Evolutionary conservation across 208 protist genomes (phyloP).

Genomic region (Crithidia fasciculata): DNA sequence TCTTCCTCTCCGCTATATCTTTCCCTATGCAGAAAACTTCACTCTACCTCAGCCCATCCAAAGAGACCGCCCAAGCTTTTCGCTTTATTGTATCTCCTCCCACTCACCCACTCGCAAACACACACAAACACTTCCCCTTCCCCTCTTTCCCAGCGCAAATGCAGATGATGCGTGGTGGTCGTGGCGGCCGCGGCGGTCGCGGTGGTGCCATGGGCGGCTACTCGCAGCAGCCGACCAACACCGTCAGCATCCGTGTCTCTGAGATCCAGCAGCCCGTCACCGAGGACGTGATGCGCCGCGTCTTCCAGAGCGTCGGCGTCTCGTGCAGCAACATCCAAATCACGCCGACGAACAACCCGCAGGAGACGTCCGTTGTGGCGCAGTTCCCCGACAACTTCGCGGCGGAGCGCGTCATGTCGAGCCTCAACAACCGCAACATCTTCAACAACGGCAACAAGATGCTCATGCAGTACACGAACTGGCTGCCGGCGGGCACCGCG

Average conservation of each 20-base stretch:
- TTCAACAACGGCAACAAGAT: constrained; percentile 91
- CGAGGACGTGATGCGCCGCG: constrained; percentile 85
- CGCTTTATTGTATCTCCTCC: too few species aligned
- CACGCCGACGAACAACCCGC: constrained; percentile 52
- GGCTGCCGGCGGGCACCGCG: constrained; percentile 31
- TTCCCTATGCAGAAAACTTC: too few species aligned
- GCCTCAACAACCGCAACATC: constrained; percentile 87
- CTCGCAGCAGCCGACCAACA: constrained; percentile 55
- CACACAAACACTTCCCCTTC: too few species aligned
- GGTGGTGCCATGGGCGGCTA: constrained; percentile 36
- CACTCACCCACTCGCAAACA: too few species aligned
- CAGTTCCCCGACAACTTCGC: constrained; percentile 71
- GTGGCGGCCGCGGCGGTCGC: constrained; percentile 38
- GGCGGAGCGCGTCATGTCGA: constrained; percentile 69
- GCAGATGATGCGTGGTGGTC: constrained; percentile 50
- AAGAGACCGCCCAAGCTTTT: too few species aligned
- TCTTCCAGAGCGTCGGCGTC: constrained; percentile 84
- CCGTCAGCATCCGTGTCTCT: constrained; percentile 75
- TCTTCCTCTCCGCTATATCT: too few species aligned
- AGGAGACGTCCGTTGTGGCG: constrained; percentile 73
- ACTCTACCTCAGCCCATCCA: too few species aligned
- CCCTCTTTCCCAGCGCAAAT: constrained; percentile 3
- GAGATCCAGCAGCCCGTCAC: constrained; percentile 84
- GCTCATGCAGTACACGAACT: constrained; percentile 71
- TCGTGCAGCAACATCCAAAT: constrained; percentile 64